Percentiles rank a stretch among this genome's conserved stretches.
phyloP scores from a whole-genome alignment of 2,329 filamentous ascomycete genomes.

The Diaporthe destruens region DNA sequence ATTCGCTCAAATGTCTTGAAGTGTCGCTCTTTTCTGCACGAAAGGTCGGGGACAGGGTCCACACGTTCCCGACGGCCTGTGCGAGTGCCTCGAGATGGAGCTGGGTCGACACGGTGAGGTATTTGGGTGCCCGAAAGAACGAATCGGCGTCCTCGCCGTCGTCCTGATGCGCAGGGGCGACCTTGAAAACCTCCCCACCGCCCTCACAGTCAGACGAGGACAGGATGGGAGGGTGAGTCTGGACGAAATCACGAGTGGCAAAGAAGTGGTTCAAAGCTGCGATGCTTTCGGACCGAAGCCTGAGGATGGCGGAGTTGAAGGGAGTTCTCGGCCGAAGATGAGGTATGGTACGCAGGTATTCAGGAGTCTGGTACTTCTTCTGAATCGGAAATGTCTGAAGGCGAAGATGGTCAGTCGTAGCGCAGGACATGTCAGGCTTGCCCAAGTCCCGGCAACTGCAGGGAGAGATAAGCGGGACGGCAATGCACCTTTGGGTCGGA shows the following conservation, averaged over 20 bases:
- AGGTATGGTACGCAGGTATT: constrained; percentile 88
- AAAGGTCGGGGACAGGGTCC: constrained; percentile 94
- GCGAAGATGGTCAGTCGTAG: constrained; percentile 35
- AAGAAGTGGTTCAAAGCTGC: constrained; percentile 83
- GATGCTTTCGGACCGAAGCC: constrained; percentile 85
- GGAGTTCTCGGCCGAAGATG: constrained; percentile 88
- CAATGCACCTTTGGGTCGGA: constrained; percentile 79
- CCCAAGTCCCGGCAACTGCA: background rate
- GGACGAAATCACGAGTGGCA: constrained; percentile 75
- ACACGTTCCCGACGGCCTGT: constrained; percentile 89
- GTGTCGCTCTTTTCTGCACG: constrained; percentile 95
- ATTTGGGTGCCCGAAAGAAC: constrained; percentile 91
- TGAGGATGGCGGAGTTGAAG: constrained; percentile 82
- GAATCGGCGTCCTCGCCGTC: constrained; percentile 57
- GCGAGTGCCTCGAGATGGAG: constrained; percentile 93
- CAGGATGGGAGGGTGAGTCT: constrained; percentile 93
- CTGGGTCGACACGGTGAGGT: constrained; percentile 94
- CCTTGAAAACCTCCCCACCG: constrained; percentile 90
- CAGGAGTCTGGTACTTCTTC: constrained; percentile 93
- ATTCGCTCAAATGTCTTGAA: constrained; percentile 92
- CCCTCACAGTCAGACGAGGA: constrained; percentile 98
- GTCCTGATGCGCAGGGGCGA: constrained; percentile 60
- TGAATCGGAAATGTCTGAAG: constrained; percentile 88
- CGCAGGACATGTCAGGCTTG: constrained; percentile 34
- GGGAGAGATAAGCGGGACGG: background rate